A percentile compares a stretch with the other conserved stretches of the same genome.
phyloP scores from a whole-genome alignment of 306 rosid genomes.

The Neltuma alba region DNA sequence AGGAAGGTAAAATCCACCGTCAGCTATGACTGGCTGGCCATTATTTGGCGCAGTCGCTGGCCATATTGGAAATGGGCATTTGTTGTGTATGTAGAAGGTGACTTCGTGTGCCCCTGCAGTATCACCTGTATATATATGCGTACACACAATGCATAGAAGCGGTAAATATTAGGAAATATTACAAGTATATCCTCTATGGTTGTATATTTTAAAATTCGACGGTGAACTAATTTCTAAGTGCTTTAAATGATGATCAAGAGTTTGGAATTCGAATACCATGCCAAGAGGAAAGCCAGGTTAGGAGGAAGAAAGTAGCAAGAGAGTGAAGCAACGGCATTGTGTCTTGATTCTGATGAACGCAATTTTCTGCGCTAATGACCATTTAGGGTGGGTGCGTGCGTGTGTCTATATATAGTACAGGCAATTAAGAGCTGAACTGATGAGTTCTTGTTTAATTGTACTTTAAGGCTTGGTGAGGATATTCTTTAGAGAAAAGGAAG shows the following conservation, averaged over 20 bases:
- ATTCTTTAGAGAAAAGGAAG: constrained; percentile 53
- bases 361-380: constrained; percentile 7
- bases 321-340: constrained; percentile 47
- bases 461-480: constrained; percentile 56
- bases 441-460: constrained; percentile 56
- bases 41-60: constrained; percentile 85
- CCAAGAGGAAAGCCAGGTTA: constrained; percentile 38
- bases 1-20: constrained; percentile 81
- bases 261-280: constrained; percentile 47
- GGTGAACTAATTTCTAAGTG: neutral
- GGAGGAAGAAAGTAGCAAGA: constrained; percentile 42
- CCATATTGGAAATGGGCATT: constrained; percentile 86
- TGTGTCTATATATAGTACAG: constrained; percentile 9
- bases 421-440: constrained; percentile 12
- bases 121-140: constrained; percentile 41
- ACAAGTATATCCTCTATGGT: too few species aligned
- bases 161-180: neutral
- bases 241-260: neutral
- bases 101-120: constrained; percentile 50
- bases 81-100: constrained; percentile 62
- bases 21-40: constrained; percentile 73
- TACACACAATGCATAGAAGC: neutral
- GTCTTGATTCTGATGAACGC: constrained; percentile 29
- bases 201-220: too few species aligned
- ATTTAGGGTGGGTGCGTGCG: neutral